Conservation (phyloP, 768 basidiomycete species). For the Leccinum boreale region DNA sequence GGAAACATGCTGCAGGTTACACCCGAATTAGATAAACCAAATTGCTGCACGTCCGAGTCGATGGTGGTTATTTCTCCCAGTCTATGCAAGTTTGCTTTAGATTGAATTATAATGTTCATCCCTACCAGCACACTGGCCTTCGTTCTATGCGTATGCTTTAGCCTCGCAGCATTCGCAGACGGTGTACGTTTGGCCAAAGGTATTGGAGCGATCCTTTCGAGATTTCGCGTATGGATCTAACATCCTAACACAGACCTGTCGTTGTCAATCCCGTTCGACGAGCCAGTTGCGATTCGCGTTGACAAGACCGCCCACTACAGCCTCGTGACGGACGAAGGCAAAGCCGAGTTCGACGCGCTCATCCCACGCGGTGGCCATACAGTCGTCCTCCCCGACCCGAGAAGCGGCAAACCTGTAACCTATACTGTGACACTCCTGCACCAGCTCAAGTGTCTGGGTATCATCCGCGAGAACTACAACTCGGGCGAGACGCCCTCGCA, state of each 20-base stretch:
- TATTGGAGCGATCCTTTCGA: neutral
- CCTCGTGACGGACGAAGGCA: conserved; percentile 11
- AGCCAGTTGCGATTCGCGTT: conserved; percentile 10
- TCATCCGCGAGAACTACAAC: conserved; percentile 5
- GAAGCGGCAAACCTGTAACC: conserved; percentile 8
- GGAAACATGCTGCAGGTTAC: neutral
- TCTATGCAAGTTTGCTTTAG: neutral
- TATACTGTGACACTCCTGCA: conserved; percentile 13
- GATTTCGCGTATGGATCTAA: neutral
- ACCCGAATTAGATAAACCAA: neutral
- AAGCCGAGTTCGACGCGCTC: conserved; percentile 15
- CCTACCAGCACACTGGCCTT: neutral
- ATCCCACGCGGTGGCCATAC: conserved; percentile 8
- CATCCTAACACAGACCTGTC: conserved; percentile 4
- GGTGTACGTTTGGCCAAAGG: conserved; percentile 5
- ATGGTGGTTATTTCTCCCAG: neutral
- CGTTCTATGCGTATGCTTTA: neutral
- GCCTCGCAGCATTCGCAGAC: conserved; percentile 1
- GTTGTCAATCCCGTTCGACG: conserved; percentile 7
- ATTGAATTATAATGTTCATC: neutral
- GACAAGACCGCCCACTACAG: conserved; percentile 13
- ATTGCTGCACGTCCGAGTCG: too few species aligned
- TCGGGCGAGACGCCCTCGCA: conserved; percentile 3
- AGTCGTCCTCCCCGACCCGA: conserved; percentile 6
- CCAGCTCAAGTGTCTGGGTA: conserved; percentile 13